These are phyloP conservation scores for Auricularia cornea DNA, from an alignment of 768 basidiomycete species.

Conservation along the genomic window DNA sequence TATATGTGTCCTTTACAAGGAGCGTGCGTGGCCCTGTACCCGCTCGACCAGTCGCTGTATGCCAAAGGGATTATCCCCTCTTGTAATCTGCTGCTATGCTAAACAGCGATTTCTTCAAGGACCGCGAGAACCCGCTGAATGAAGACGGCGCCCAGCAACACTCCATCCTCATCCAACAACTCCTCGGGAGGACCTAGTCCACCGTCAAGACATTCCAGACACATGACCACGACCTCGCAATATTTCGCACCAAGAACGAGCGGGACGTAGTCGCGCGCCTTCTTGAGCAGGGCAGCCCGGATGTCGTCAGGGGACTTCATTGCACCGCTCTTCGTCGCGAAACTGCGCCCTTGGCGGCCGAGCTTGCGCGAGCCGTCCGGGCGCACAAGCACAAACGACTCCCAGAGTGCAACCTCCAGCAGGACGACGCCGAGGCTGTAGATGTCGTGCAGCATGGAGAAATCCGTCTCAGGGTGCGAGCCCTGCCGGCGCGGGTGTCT, in stretches of 20 bases:
- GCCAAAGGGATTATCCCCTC: too few relatives aligned
- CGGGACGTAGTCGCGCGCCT: neutral
- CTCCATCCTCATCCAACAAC: neutral
- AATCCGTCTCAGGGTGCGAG: neutral
- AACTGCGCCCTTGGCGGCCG: too few relatives aligned
- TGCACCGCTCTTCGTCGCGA: too few relatives aligned
- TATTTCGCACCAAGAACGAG: neutral
- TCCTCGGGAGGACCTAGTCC: neutral
- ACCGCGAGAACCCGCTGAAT: too few relatives aligned
- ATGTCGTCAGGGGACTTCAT: neutral
- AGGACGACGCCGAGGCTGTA: slow-evolving; percentile 1
- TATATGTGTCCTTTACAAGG: too few relatives aligned
- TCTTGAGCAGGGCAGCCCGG: neutral
- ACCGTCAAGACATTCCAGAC: neutral
- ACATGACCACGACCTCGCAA: neutral
- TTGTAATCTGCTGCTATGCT: too few relatives aligned
- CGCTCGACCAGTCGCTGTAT: too few relatives aligned
- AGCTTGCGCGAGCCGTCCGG: too few relatives aligned
- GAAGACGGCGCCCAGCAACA: too few relatives aligned
- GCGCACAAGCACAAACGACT: neutral
- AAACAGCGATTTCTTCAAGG: too few relatives aligned
- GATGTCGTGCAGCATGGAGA: slow-evolving; percentile 1
- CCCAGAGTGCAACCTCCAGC: neutral
- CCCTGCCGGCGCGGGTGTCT: neutral
- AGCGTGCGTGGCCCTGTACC: too few relatives aligned